A percentile compares a stretch with the other conserved stretches of the same genome.
Evolutionary conservation across 257 asterid species (phyloP).

Genomic region (Nicotiana tabacum): DNA sequence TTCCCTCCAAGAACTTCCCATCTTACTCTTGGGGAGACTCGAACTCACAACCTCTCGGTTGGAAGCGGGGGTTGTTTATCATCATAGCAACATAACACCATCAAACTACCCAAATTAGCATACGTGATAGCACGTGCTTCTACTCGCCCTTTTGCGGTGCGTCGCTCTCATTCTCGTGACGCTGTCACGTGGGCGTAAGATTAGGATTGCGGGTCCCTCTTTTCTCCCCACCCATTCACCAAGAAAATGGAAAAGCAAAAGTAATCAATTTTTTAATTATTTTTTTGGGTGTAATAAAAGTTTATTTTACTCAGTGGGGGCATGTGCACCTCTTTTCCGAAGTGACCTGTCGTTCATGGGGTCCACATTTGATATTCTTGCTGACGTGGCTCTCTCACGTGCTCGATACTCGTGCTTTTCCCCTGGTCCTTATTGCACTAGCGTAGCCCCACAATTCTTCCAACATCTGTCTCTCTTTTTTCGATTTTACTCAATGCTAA

Average conservation of each 20-base stretch:
- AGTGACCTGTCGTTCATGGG: slow-evolving; percentile 2
- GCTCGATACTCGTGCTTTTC: not conserved
- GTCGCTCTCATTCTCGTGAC: slow-evolving; percentile 27
- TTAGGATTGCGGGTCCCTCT: not conserved
- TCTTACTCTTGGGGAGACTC: too few relatives aligned
- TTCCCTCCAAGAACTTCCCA: too few relatives aligned
- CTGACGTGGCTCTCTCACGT: not conserved
- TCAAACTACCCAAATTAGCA: not conserved
- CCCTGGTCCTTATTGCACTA: not conserved
- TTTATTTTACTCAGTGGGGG: not conserved
- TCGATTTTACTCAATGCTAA: not conserved
- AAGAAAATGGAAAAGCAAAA: not conserved
- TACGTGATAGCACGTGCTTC: slow-evolving; percentile 9
- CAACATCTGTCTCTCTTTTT: not conserved
- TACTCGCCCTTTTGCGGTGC: not conserved
- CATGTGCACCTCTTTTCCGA: slow-evolving; percentile 2
- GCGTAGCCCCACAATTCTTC: not conserved
- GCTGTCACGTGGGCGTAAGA: not conserved
- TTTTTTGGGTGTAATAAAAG: not conserved
- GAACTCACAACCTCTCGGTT: too few relatives aligned
- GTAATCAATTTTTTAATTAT: not conserved
- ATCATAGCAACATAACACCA: not conserved
- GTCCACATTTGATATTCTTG: not conserved
- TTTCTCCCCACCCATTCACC: not conserved
- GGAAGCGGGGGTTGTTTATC: too few relatives aligned